These are phyloP conservation scores for Bondarzewia mesenterica DNA, from an alignment of 1,284 basidiomycete genomes.

Conservation along the genomic window DNA sequence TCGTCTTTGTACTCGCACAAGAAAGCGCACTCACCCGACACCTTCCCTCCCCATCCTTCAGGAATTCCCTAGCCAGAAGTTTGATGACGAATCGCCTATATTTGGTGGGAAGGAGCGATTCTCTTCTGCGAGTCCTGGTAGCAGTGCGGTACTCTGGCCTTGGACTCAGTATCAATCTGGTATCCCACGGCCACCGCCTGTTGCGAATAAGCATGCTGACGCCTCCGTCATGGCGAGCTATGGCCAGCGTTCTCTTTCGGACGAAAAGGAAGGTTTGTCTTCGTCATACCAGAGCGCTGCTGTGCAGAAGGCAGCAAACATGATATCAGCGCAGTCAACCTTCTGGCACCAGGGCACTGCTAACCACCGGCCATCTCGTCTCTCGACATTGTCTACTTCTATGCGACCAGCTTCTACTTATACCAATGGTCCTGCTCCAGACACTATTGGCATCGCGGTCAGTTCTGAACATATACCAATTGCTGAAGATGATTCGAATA, in stretches of 20 bases:
- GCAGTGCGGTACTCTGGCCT: conserved; percentile 36
- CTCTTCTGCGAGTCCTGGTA: conserved; percentile 36
- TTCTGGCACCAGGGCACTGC: conserved; percentile 27
- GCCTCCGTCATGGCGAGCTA: not conserved
- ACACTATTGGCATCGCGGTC: conserved; percentile 36
- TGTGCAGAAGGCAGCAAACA: conserved; percentile 7
- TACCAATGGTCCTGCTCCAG: conserved; percentile 18
- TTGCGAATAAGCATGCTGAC: conserved; percentile 10
- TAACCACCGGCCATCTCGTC: conserved; percentile 32
- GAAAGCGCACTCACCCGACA: conserved; percentile 40
- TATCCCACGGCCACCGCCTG: conserved; percentile 22
- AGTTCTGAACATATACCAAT: conserved; percentile 6
- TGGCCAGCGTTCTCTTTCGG: conserved; percentile 5
- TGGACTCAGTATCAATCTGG: conserved; percentile 58
- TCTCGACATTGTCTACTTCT: conserved; percentile 45
- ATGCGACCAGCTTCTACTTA: conserved; percentile 42
- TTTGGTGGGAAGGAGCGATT: conserved; percentile 66
- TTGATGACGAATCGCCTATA: conserved; percentile 53
- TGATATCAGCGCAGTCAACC: conserved; percentile 3
- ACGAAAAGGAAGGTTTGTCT: not conserved
- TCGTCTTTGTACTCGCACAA: conserved; percentile 39
- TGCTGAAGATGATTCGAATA: not conserved
- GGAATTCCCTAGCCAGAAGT: conserved; percentile 39
- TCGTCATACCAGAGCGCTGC: conserved; percentile 12
- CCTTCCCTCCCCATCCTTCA: conserved; percentile 66